phyloP scores from a whole-genome alignment of 768 basidiomycete genomes.

The Trametes meyenii region DNA sequence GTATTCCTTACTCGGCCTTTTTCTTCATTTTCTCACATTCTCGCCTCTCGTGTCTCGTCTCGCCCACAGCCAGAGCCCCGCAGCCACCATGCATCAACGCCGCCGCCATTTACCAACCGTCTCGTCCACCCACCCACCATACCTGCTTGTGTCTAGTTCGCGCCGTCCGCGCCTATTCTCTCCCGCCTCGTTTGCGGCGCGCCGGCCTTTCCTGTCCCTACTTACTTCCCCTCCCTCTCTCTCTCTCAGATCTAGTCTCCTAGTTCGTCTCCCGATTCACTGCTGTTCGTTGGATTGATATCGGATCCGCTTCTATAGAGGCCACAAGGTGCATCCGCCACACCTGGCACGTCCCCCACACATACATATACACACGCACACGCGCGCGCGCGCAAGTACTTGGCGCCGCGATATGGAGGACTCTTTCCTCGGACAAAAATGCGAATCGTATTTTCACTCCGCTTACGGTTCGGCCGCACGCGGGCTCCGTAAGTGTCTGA shows the following conservation, averaged over 20 bases:
- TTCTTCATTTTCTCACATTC: not conserved
- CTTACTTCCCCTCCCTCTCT: not conserved
- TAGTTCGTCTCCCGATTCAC: no score
- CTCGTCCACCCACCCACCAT: not conserved
- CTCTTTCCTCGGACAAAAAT: no score
- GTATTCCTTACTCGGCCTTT: slow-evolving; percentile 17
- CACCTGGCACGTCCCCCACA: no score
- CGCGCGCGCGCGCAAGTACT: no score
- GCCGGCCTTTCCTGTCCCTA: slow-evolving; percentile 10
- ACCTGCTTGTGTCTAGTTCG: slow-evolving; percentile 5
- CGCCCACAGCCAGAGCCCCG: not conserved
- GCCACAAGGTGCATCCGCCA: not conserved
- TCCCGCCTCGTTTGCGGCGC: slow-evolving; percentile 6
- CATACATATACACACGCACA: no score
- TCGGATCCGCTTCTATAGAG: slow-evolving; percentile 6
- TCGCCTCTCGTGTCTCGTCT: not conserved
- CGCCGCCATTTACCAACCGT: not conserved
- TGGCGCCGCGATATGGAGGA: no score
- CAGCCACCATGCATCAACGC: not conserved
- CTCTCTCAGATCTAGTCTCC: no score
- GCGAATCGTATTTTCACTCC: not conserved
- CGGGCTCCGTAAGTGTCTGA: no score
- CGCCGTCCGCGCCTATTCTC: slow-evolving; percentile 2
- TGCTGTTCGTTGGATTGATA: slow-evolving; percentile 8
- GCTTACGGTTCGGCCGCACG: not conserved